Percentiles rank a stretch among this genome's conserved stretches.
Conservation (phyloP, 2,329 filamentous ascomycete genomes). For the Colletotrichum endophyticum region DNA sequence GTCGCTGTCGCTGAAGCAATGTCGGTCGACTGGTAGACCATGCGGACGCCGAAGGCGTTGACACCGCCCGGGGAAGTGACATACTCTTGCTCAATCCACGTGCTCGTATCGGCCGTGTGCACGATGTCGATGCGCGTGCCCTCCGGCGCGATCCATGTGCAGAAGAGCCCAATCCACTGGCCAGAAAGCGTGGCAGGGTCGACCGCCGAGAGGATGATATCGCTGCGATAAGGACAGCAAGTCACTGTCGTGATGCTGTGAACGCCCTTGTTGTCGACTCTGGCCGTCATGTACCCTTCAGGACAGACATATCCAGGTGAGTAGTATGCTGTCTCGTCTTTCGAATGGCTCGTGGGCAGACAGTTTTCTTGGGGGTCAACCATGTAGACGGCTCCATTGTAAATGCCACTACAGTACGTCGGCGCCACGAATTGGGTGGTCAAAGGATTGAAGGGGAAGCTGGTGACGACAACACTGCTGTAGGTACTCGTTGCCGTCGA, state of each 20-base stretch:
- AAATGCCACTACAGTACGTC: conserved; percentile 16
- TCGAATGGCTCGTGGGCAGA: conserved; percentile 19
- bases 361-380: conserved; percentile 21
- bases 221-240: conserved; percentile 25
- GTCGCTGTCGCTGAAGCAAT: neutral
- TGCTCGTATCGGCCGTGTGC: conserved; percentile 10
- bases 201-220: conserved; percentile 24
- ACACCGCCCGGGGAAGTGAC: conserved; percentile 20
- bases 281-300: conserved; percentile 20
- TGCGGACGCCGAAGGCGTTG: conserved; percentile 27
- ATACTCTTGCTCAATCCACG: conserved; percentile 8
- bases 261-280: conserved; percentile 23
- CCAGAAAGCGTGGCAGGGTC: conserved; percentile 18
- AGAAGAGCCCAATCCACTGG: conserved; percentile 24
- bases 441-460: conserved; percentile 20
- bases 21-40: conserved; percentile 28
- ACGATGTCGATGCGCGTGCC: conserved; percentile 18
- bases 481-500: conserved; percentile 1
- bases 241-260: conserved; percentile 28
- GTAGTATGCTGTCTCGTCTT: conserved; percentile 18
- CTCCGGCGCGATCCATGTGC: conserved; percentile 25
- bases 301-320: conserved; percentile 4
- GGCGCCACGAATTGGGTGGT: conserved; percentile 23
- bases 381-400: conserved; percentile 11
- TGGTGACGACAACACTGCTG: neutral